phyloP scores from a whole-genome alignment of 73 alveolate genomes.

The Symbiodinium natans region DNA sequence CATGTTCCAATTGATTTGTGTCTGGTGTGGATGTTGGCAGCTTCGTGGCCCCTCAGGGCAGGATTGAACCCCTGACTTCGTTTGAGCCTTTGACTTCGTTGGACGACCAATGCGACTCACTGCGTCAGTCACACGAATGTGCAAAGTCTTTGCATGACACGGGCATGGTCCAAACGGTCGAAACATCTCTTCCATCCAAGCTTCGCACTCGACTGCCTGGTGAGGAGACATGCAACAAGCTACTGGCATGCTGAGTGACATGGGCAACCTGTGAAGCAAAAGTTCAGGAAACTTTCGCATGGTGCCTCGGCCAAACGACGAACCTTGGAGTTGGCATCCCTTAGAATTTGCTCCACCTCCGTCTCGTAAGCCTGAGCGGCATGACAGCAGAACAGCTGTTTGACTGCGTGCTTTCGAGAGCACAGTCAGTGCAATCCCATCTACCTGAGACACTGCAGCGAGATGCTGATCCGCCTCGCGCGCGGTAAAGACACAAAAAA shows the following conservation, averaged over 20 bases:
- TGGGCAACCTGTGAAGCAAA: no score
- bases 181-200: no score
- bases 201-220: background rate
- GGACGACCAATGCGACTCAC: no score
- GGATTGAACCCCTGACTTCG: no score
- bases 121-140: no score
- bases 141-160: background rate
- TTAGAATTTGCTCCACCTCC: slow-evolving; percentile 97
- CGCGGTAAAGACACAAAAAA: background rate
- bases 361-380: slow-evolving; percentile 96
- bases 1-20: no score
- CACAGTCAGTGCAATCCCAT: background rate
- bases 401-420: background rate
- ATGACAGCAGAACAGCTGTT: slow-evolving; percentile 24
- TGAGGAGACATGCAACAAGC: background rate
- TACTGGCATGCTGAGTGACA: background rate
- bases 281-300: background rate
- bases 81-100: no score
- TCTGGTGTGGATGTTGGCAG: no score
- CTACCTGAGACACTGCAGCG: slow-evolving; percentile 66
- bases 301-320: slow-evolving; percentile 95
- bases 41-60: no score
- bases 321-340: slow-evolving; percentile 97
- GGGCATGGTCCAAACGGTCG: background rate
- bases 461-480: slow-evolving; percentile 80